phyloP scores from a whole-genome alignment of 1,139 yeast species.

The Sugiyamaella xylanicola region DNA sequence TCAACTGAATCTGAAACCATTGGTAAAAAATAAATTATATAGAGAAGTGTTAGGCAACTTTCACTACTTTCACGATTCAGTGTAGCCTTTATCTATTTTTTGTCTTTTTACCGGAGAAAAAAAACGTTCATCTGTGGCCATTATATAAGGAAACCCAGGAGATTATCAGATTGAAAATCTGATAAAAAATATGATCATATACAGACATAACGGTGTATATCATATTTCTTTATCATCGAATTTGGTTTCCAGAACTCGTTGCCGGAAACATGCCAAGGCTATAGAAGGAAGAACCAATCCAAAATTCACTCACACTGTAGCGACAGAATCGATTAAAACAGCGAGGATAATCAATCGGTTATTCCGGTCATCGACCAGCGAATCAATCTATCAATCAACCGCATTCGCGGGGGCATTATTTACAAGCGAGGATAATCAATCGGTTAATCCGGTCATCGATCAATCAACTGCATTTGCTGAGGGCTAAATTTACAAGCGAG shows the following conservation, averaged over 20 bases:
- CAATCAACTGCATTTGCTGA: too few relatives aligned
- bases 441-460: too few relatives aligned
- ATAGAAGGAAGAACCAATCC: background rate
- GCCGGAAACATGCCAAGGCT: background rate
- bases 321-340: too few relatives aligned
- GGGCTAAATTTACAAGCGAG: too few relatives aligned
- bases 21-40: too few relatives aligned
- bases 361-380: too few relatives aligned
- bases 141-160: background rate
- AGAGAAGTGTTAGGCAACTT: too few relatives aligned
- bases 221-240: background rate
- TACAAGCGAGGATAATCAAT: background rate
- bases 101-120: too few relatives aligned
- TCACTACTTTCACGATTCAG: too few relatives aligned
- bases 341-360: background rate
- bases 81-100: background rate
- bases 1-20: slow-evolving; percentile 8
- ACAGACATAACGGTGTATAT: background rate
- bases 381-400: too few relatives aligned
- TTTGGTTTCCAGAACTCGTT: background rate
- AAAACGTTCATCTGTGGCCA: background rate
- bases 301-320: too few relatives aligned
- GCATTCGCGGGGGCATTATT: too few relatives aligned
- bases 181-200: background rate
- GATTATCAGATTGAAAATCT: slow-evolving; percentile 1